Conservation (phyloP, 2,329 filamentous ascomycete genomes). For the Knoxdaviesia proteae region DNA sequence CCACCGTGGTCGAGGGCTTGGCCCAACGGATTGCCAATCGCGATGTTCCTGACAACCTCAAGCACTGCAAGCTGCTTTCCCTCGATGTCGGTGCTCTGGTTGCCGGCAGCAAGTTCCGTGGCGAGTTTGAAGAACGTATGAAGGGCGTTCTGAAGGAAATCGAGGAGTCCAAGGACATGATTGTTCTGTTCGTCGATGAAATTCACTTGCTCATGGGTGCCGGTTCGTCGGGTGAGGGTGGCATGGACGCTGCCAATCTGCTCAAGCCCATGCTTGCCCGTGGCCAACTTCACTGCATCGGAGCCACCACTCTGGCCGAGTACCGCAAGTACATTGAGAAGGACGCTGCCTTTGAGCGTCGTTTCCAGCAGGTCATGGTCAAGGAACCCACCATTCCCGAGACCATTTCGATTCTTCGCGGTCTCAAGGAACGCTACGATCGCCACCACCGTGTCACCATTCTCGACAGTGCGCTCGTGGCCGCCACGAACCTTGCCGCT, state of each 20-base stretch:
- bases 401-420: slow-evolving; percentile 94
- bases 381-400: slow-evolving; percentile 80
- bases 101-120: slow-evolving; percentile 92
- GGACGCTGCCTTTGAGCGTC: slow-evolving; percentile 90
- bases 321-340: slow-evolving; percentile 99
- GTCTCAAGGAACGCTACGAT: slow-evolving; percentile 94
- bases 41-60: slow-evolving; percentile 88
- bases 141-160: slow-evolving; percentile 98
- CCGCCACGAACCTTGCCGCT: slow-evolving; percentile 75
- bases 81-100: slow-evolving; percentile 90
- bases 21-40: slow-evolving; percentile 90
- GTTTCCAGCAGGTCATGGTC: slow-evolving; percentile 95
- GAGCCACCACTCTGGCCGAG: slow-evolving; percentile 82
- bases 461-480: slow-evolving; percentile 78
- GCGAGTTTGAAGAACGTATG: slow-evolving; percentile 98
- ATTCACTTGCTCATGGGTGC: slow-evolving; percentile 98
- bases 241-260: slow-evolving; percentile 96
- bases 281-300: slow-evolving; percentile 93
- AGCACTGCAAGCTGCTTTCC: slow-evolving; percentile 81
- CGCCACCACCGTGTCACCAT: slow-evolving; percentile 97
- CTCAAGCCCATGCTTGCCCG: slow-evolving; percentile 96
- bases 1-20: slow-evolving; percentile 88
- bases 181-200: slow-evolving; percentile 95
- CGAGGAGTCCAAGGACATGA: slow-evolving; percentile 81
- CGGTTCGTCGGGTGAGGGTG: slow-evolving; percentile 80